phyloP scores from a whole-genome alignment of 1,284 basidiomycete genomes.

The Apiotrichum domesticum region DNA sequence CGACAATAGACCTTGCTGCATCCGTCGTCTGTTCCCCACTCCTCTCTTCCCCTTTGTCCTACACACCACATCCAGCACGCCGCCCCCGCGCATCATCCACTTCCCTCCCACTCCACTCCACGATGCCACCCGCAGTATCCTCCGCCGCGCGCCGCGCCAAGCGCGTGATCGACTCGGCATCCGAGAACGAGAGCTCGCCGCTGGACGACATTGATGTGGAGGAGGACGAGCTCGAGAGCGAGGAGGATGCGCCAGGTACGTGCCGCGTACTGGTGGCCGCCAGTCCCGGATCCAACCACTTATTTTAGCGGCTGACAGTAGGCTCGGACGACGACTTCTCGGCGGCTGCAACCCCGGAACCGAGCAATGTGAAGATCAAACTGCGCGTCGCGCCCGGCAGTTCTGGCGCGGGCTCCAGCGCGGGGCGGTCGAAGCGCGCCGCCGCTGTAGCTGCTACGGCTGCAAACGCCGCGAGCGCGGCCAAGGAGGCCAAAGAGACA shows the following conservation, averaged over 20 bases:
- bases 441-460: neutral
- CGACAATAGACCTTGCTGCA: too few relatives aligned
- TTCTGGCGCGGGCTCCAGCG: too few relatives aligned
- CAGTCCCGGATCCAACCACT: too few relatives aligned
- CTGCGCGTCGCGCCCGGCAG: conserved; percentile 3
- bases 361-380: conserved; percentile 6
- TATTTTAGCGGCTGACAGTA: neutral
- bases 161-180: conserved; percentile 21
- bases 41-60: too few relatives aligned
- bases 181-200: conserved; percentile 6
- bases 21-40: too few relatives aligned
- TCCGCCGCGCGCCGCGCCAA: conserved; percentile 20
- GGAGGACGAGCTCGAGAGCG: conserved; percentile 17
- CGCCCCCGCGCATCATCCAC: too few relatives aligned
- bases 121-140: conserved; percentile 16
- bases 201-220: conserved; percentile 7
- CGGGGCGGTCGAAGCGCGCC: neutral
- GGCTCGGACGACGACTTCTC: conserved; percentile 15
- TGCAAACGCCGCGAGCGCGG: neutral
- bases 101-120: neutral
- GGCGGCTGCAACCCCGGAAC: conserved; percentile 1
- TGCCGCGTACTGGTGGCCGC: too few relatives aligned
- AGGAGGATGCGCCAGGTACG: conserved; percentile 1
- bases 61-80: too few relatives aligned
- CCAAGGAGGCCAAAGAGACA: neutral